phyloP scores from a whole-genome alignment of 805 yeast genomes.

The Yarrowia sp. region DNA sequence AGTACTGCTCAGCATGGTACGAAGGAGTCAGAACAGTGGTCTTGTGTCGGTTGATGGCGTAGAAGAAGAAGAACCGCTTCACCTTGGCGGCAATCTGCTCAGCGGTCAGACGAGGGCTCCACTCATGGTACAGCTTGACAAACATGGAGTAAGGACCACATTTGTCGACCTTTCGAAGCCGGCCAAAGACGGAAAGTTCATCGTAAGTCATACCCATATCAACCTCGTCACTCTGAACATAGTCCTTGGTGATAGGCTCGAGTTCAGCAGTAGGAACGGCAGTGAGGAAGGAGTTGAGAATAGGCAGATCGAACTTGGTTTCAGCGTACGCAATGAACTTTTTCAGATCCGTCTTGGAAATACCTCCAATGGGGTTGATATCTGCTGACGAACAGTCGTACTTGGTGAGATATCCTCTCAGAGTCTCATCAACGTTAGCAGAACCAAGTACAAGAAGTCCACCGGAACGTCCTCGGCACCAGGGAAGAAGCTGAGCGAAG shows the following conservation, averaged over 20 bases:
- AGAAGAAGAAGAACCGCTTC: conserved; percentile 85
- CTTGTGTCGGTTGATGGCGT: conserved; percentile 94
- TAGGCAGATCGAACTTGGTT: conserved; percentile 65
- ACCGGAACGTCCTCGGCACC: conserved; percentile 78
- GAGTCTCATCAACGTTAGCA: conserved; percentile 95
- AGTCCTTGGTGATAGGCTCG: conserved; percentile 89
- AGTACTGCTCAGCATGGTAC: conserved; percentile 96
- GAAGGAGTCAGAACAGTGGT: conserved; percentile 97
- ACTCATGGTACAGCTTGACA: conserved; percentile 79
- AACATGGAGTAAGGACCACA: conserved; percentile 98
- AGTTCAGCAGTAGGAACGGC: conserved; percentile 98
- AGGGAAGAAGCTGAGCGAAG: conserved; percentile 91
- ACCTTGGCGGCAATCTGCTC: conserved; percentile 88
- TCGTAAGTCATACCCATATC: conserved; percentile 99
- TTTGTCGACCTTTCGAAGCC: conserved; percentile 84
- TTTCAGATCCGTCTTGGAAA: conserved; percentile 90
- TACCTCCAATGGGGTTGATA: conserved; percentile 97
- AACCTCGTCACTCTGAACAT: conserved; percentile 92
- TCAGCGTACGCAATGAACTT: conserved; percentile 80
- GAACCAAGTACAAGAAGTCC: conserved; percentile 91
- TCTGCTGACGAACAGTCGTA: conserved; percentile 98
- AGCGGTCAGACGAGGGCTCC: conserved; percentile 85
- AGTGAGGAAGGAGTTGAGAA: conserved; percentile 70
- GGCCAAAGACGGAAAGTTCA: conserved; percentile 87
- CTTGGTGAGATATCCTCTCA: conserved; percentile 92